Evolutionary conservation across 352 stramenopile genomes (phyloP), one percentile per base, ranked within the genome.

Genomic region (Pythium insidiosum): DNA sequence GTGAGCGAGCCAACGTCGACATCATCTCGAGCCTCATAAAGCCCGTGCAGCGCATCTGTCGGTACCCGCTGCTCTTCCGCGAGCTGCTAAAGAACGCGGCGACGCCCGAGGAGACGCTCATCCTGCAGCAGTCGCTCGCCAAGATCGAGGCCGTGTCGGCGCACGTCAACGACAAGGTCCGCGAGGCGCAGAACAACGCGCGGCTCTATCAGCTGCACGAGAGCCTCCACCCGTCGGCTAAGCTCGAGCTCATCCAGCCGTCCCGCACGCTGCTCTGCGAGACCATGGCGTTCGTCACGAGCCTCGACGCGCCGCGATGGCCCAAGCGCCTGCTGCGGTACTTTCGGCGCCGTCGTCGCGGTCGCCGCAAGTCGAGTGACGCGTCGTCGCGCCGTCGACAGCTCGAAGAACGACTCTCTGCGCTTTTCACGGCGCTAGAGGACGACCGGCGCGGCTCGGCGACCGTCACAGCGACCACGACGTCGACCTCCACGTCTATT

Each of bases 11-110:
- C 19, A 22, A 47, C 2, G 43, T 75, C 22, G 69, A 83, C 38
- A 60, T 81, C 15, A 56, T 70, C 28, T 82, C 69, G 6, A 56
- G 76, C 13, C 58, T 88, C 13, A 85, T 88, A 47, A 88, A 88
- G 28, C 72, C 74, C 20, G 72, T 84, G 19, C 74, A 88, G 33
- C 71, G 74, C 16, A 78, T 88, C 43, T 88, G 69, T 31, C 67
- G 65, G 25, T 88, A 88, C 40, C 67, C 72, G 12, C 46, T 88
- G 35, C 56, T 88, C 18, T 74, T 85, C 29, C 58, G 55, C 2
- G 67, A 66, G 21, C 52, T 84, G 7, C 60, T 69, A 19, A 42
- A 62, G 21, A 73, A 71, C 25, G 63, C 63, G 4, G 44, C 36
- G 2, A 45, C 44, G 6, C 50, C 61, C 2, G 47, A 72, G 11